Evolutionary conservation across 306 rosid species (phyloP).

Genomic region (Arachis stenosperma): DNA sequence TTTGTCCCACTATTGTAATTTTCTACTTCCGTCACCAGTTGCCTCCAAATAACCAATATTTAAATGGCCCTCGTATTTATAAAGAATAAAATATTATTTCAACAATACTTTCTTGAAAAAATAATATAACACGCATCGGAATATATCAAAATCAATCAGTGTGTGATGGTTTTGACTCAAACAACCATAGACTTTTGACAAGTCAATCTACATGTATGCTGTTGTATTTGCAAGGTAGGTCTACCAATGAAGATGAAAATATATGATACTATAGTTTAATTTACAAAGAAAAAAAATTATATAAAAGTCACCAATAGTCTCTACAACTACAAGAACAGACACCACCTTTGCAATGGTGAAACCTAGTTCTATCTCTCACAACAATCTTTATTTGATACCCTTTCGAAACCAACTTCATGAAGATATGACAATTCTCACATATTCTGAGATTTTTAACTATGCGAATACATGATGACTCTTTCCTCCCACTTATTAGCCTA

Average conservation of each 20-base stretch:
- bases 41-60: too few species aligned
- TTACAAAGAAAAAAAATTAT: not conserved
- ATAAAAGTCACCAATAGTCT: constrained; percentile 65
- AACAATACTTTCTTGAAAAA: too few species aligned
- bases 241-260: not conserved
- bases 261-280: constrained; percentile 11
- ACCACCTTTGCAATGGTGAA: constrained; percentile 76
- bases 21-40: too few species aligned
- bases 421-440: constrained; percentile 66
- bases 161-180: too few species aligned
- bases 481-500: constrained; percentile 56
- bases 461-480: constrained; percentile 50
- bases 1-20: too few species aligned
- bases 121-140: too few species aligned
- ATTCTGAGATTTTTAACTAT: constrained; percentile 47
- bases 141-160: too few species aligned
- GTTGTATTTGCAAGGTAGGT: not conserved
- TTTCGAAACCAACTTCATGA: constrained; percentile 81
- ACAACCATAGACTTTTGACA: too few species aligned
- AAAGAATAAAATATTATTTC: too few species aligned
- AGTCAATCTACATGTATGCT: not conserved
- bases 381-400: constrained; percentile 63
- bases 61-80: too few species aligned
- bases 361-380: constrained; percentile 77
- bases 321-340: constrained; percentile 81